phyloP scores from a whole-genome alignment of 441 rosid genomes.

The Melastoma candidum region DNA sequence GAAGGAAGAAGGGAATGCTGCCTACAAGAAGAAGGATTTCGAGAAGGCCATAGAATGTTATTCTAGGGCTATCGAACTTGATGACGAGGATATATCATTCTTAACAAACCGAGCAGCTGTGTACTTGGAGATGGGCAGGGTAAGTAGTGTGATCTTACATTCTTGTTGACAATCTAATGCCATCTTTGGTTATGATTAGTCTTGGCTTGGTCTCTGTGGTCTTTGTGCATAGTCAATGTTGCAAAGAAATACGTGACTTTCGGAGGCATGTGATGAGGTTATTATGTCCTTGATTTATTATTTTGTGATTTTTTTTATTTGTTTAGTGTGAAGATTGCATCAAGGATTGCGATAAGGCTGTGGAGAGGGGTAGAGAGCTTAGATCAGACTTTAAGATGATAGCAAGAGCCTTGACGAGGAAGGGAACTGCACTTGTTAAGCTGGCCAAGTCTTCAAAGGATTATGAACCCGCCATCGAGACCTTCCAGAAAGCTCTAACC shows the following conservation, averaged over 20 bases:
- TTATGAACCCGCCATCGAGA: conserved; percentile 69
- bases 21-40: conserved; percentile 92
- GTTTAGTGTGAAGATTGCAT: conserved; percentile 68
- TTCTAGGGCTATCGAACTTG: conserved; percentile 63
- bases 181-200: no score
- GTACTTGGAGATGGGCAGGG: conserved; percentile 82
- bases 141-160: conserved; percentile 12
- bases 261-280: no score
- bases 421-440: conserved; percentile 80
- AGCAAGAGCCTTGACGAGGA: conserved; percentile 88
- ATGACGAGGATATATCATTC: conserved; percentile 77
- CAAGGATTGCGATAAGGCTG: conserved; percentile 90
- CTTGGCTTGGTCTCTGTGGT: no score
- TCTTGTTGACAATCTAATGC: not conserved
- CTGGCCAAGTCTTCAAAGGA: conserved; percentile 65
- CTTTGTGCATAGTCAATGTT: no score
- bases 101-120: conserved; percentile 91
- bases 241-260: no score
- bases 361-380: conserved; percentile 91
- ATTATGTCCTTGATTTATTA: no score
- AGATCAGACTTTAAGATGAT: conserved; percentile 88
- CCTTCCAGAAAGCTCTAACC: conserved; percentile 94
- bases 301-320: no score
- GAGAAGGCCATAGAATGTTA: conserved; percentile 75
- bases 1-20: conserved; percentile 78